These are phyloP conservation scores for Mycena leptocephala DNA, from an alignment of 768 basidiomycete genomes.

Conservation along the genomic window DNA sequence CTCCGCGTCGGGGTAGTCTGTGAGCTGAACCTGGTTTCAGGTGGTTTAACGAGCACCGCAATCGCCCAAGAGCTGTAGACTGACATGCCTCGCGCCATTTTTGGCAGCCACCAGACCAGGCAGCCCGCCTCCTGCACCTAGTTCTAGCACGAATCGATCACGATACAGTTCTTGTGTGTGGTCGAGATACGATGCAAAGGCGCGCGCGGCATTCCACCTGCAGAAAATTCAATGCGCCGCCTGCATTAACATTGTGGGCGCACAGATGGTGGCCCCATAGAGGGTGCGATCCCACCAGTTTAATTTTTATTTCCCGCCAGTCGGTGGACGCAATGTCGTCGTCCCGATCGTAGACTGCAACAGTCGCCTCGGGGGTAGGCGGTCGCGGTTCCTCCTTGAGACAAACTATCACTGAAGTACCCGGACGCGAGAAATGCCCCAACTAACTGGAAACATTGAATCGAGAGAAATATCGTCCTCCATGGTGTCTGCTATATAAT, in stretches of 20 bases:
- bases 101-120: slow-evolving; percentile 85
- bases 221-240: neutral
- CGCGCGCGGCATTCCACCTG: slow-evolving; percentile 88
- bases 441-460: slow-evolving; percentile 20
- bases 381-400: slow-evolving; percentile 79
- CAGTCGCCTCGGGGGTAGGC: slow-evolving; percentile 76
- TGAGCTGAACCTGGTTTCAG: slow-evolving; percentile 82
- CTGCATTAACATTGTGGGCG: slow-evolving; percentile 30
- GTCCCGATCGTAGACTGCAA: slow-evolving; percentile 65
- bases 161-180: slow-evolving; percentile 64
- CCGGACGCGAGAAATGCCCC: neutral
- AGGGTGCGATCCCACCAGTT: slow-evolving; percentile 85
- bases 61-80: slow-evolving; percentile 22
- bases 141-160: slow-evolving; percentile 76
- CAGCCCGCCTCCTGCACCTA: slow-evolving; percentile 94
- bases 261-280: slow-evolving; percentile 90
- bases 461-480: slow-evolving; percentile 22
- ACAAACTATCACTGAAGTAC: neutral
- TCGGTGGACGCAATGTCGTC: slow-evolving; percentile 35
- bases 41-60: neutral
- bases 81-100: slow-evolving; percentile 80
- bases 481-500: neutral
- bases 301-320: slow-evolving; percentile 69
- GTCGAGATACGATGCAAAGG: slow-evolving; percentile 82
- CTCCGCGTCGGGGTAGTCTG: slow-evolving; percentile 91